These are phyloP conservation scores for Amanita rubescens DNA, from an alignment of 768 basidiomycete genomes.

Conservation along the genomic window DNA sequence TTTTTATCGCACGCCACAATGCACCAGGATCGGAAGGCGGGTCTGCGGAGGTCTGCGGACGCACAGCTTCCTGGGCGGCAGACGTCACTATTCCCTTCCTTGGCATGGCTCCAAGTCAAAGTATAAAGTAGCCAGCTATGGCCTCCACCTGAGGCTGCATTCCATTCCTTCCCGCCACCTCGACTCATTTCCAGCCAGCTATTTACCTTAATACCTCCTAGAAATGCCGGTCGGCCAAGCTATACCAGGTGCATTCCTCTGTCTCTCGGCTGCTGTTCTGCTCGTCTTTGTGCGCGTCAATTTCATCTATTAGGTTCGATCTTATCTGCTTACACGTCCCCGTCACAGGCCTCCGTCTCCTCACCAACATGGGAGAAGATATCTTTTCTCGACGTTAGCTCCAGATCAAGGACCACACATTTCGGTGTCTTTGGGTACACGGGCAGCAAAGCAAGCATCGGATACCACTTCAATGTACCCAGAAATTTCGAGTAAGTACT, in stretches of 20 bases:
- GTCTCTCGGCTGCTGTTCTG: slow-evolving; percentile 62
- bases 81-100: not conserved
- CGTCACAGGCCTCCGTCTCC: slow-evolving; percentile 56
- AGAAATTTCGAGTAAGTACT: slow-evolving; percentile 36
- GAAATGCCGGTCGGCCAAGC: slow-evolving; percentile 52
- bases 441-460: slow-evolving; percentile 44
- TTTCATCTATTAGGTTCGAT: not conserved
- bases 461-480: slow-evolving; percentile 39
- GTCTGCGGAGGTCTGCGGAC: not conserved
- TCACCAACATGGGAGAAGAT: slow-evolving; percentile 67
- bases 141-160: not conserved
- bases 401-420: slow-evolving; percentile 28
- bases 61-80: not conserved
- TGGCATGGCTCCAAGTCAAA: not conserved
- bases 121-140: not conserved
- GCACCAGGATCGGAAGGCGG: not conserved
- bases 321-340: not conserved
- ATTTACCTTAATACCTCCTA: not conserved
- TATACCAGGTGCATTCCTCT: slow-evolving; percentile 62
- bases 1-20: not conserved
- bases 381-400: slow-evolving; percentile 54
- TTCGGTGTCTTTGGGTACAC: slow-evolving; percentile 81
- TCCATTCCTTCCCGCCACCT: not conserved
- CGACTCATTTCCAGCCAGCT: not conserved
- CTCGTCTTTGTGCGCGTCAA: slow-evolving; percentile 57